Evolutionary conservation across 202 grass and related monocot genomes (phyloP), one percentile per base, ranked within the genome.

Genomic region (Schoenoplectus triqueter): DNA sequence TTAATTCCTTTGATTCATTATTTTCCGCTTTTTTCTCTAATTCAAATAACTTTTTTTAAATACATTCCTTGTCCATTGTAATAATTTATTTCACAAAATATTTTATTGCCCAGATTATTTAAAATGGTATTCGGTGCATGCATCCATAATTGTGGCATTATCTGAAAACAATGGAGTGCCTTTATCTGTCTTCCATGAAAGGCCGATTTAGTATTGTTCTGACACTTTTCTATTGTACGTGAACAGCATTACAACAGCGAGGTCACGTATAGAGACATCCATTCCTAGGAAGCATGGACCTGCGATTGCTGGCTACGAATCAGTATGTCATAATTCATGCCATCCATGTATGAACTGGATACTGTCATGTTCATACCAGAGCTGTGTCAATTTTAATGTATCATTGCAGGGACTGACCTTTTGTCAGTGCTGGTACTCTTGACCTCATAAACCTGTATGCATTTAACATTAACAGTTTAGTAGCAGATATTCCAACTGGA

Each of bases 271-370:
- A 78, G 95, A 98, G 87, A 95, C 93, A 50, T 94, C 95, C 0
- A 95, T 98, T 71, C 91, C 95, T 84, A 85, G 95, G 83, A 98
- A 98, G 85, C 93, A 98, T 66, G 91, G 95, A n/a, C 90, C 95
- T 80, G 91, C 90, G 17, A 92, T 98, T 91, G 95, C 95, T 92
- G 95, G 95, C 80, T 98, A 95, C 5, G 95, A 98, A 17, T 84
- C 89, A 50, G 95, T 98, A 92, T 69, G 88, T 56, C 82, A 44
- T 0, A 61, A 44, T 9, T 44, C 1, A 44, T 22, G 2, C 3
- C 11, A 61, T 3, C 54, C 75, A 61, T 61, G 50, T 20, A 19
- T 61, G 55, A 46, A 79, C 14, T 61, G 54, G 14, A 45, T 61
- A 31, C 14, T 44, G 75, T 79, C 39, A 61, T 55, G 3, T 60